Base-by-base conservation (phyloP, 1,139 yeast species). In the Blastobotrys arbuscula region DNA sequence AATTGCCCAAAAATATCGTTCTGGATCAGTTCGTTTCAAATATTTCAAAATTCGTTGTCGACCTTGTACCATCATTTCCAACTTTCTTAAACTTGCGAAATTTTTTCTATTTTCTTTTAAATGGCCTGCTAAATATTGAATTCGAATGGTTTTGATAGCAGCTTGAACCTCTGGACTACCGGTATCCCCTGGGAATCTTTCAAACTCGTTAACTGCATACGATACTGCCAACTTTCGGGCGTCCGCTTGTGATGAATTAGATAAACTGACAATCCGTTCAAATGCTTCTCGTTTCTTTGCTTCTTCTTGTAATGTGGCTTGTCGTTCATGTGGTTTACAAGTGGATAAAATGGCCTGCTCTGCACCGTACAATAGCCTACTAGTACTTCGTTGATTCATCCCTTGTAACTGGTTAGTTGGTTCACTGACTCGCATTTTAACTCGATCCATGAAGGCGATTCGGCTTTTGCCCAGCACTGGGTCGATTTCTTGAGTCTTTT, bases 81-180 rank as follows among this genome's bases (percentile, higher is more conserved):
- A 79, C 36, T 72, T 68, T 62, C 92, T 82, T 50, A 82, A 79
- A 57, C 83, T 82, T 41, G 74, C 73, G 59, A 78, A 74, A 68
- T 92, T 97, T 64, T 88, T 85, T 58, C 81, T 83, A 63, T 82
- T 75, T 49, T 77, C 74, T 62, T 81, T 81, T 51, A 86, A 76
- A 63, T 90, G 97, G 42, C 78, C 77, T 73, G 86, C 87, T 51
- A 87, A 74, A 58, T 79, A 82, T 56, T 84, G 88, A 57, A 92
- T 87, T 60, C 79, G 79, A 49, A 87, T 82, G 0, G 97, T 88
- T 69, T 83, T 71, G 28, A 87, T 77, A 1, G 97, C 97, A 1
- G 97, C 96, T 67, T 90, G 97, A 26, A 89, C 97, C 69, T 90
- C 97, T 45, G 96, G 81, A 0, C 96, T 86, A 1, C 95, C 97